Evolutionary conservation across 805 yeast genomes (phyloP).

Genomic region (Ogataea philodendri): DNA sequence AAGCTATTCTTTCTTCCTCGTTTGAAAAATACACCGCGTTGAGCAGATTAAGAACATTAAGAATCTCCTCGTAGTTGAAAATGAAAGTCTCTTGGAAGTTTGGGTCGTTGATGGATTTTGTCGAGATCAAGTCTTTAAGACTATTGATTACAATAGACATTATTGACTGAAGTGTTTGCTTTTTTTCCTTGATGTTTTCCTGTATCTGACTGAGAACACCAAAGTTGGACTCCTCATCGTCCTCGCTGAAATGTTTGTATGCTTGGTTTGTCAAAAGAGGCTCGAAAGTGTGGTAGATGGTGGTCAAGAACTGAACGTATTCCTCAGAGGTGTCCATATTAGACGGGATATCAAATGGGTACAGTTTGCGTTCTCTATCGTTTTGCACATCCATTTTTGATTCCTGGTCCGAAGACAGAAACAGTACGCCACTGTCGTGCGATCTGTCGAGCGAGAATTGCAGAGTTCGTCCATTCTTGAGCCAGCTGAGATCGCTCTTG

Average conservation of each 20-base stretch:
- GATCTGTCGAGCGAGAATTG: slow-evolving; percentile 48
- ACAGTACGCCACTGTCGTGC: slow-evolving; percentile 41
- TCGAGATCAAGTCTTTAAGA: slow-evolving; percentile 33
- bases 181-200: slow-evolving; percentile 38
- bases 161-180: slow-evolving; percentile 34
- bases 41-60: slow-evolving; percentile 56
- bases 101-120: slow-evolving; percentile 24
- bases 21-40: slow-evolving; percentile 50
- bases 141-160: slow-evolving; percentile 29
- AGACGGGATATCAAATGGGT: slow-evolving; percentile 38
- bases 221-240: slow-evolving; percentile 26
- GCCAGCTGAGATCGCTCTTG: slow-evolving; percentile 33
- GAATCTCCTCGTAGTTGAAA: slow-evolving; percentile 39
- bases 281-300: slow-evolving; percentile 53
- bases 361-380: slow-evolving; percentile 42
- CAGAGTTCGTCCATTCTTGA: slow-evolving; percentile 35
- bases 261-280: slow-evolving; percentile 43
- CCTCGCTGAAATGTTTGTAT: slow-evolving; percentile 36
- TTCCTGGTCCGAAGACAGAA: slow-evolving; percentile 31
- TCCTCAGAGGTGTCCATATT: slow-evolving; percentile 40
- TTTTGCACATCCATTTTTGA: slow-evolving; percentile 1
- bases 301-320: slow-evolving; percentile 47
- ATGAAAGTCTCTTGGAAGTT: slow-evolving; percentile 20
- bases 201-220: slow-evolving; percentile 33
- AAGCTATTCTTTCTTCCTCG: slow-evolving; percentile 40